Percentiles rank a stretch among this genome's conserved stretches.
phyloP scores from a whole-genome alignment of 139 green algal genomes.

The Spirogloea muscicola region DNA sequence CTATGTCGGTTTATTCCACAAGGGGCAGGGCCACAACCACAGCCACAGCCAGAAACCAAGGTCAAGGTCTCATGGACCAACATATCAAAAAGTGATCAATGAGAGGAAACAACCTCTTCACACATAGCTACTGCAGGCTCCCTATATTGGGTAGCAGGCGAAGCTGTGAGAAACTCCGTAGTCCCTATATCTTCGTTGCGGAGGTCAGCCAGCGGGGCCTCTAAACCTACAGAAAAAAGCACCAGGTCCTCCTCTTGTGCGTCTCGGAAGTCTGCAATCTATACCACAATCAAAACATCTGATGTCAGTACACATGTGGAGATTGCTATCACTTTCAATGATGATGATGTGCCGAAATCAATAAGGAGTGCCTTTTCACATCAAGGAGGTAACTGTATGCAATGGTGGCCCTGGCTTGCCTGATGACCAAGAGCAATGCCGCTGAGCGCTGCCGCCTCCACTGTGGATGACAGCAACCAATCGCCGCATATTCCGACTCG shows the following conservation, averaged over 20 bases:
- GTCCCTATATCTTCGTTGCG: too few species aligned
- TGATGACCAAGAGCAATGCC: constrained; percentile 57
- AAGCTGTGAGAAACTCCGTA: too few species aligned
- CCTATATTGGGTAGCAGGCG: too few species aligned
- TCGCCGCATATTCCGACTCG: constrained; percentile 69
- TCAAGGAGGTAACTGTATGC: too few species aligned
- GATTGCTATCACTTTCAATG: background rate
- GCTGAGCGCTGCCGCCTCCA: constrained; percentile 68
- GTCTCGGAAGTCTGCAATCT: constrained; percentile 8
- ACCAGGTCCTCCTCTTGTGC: background rate
- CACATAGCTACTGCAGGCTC: too few species aligned
- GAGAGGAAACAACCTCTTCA: too few species aligned
- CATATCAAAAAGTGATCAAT: too few species aligned
- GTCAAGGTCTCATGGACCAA: too few species aligned
- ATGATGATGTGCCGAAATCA: background rate
- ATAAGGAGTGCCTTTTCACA: background rate
- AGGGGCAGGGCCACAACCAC: too few species aligned
- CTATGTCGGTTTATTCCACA: too few species aligned
- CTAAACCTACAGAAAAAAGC: constrained; percentile 1
- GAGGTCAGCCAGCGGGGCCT: too few species aligned
- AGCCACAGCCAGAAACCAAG: too few species aligned
- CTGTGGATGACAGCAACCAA: constrained; percentile 60
- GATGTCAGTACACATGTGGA: background rate
- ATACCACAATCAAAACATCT: background rate
- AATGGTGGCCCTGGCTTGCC: background rate